Conservation (phyloP, 805 yeast genomes). For the Wickerhamia fluorescens region DNA sequence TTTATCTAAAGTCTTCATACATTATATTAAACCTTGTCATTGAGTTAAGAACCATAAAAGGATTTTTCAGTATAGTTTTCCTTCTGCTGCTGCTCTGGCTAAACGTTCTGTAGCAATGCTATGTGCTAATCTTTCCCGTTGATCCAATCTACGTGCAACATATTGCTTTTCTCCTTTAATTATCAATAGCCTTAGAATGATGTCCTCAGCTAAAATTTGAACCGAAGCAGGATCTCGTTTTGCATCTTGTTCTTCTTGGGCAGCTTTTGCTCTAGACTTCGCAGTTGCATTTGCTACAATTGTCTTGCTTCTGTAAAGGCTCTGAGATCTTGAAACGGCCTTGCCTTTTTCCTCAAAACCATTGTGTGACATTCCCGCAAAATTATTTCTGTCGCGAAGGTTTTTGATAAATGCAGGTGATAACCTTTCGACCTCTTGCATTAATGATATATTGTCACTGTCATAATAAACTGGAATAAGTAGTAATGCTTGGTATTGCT, state of each 20-base stretch:
- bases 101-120: conserved; percentile 48
- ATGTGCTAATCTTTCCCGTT: conserved; percentile 52
- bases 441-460: conserved; percentile 38
- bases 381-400: conserved; percentile 42
- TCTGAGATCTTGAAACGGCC: conserved; percentile 28
- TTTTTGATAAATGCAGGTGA: conserved; percentile 47
- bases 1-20: no score
- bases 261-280: conserved; percentile 38
- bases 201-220: conserved; percentile 49
- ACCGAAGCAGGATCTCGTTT: conserved; percentile 36
- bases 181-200: conserved; percentile 63
- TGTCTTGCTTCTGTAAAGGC: conserved; percentile 57
- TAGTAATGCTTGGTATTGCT: conserved; percentile 56
- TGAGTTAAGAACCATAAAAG: no score
- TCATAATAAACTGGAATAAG: conserved; percentile 63
- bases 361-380: conserved; percentile 16
- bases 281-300: conserved; percentile 68
- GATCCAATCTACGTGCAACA: conserved; percentile 53
- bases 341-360: conserved; percentile 6
- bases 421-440: conserved; percentile 51
- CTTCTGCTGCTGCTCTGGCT: conserved; percentile 42
- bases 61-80: no score
- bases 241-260: conserved; percentile 13
- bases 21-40: no score
- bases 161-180: conserved; percentile 55